phyloP scores from a whole-genome alignment of 805 yeast genomes.

The Sungouiozyma intestinalis region DNA sequence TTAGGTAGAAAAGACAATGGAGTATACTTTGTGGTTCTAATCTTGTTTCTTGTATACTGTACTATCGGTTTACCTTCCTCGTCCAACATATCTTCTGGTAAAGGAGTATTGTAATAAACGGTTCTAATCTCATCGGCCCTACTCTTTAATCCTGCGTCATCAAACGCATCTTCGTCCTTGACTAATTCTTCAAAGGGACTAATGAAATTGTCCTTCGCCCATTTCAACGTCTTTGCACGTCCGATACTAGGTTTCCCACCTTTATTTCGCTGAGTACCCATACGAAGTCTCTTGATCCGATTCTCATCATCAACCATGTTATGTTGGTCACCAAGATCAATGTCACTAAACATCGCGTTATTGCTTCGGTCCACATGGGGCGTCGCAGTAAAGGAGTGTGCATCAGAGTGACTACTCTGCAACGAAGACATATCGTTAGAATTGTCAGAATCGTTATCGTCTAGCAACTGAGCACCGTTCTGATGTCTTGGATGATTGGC shows the following conservation, averaged over 20 bases:
- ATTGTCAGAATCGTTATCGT: constrained; percentile 2
- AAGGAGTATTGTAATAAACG: constrained; percentile 46
- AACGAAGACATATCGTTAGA: constrained; percentile 6
- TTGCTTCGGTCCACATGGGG: constrained; percentile 15
- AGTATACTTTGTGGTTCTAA: constrained; percentile 91
- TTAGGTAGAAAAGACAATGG: constrained; percentile 84
- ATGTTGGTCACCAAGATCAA: constrained; percentile 13
- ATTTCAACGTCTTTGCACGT: constrained; percentile 51
- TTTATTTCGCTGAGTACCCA: constrained; percentile 83
- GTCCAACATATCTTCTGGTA: constrained; percentile 50
- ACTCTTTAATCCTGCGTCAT: constrained; percentile 30
- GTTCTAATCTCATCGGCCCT: constrained; percentile 37
- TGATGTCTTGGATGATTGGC: neutral
- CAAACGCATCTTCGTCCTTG: constrained; percentile 19
- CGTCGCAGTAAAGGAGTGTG: constrained; percentile 21
- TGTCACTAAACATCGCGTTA: constrained; percentile 19
- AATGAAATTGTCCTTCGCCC: constrained; percentile 32
- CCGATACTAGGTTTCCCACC: constrained; percentile 55
- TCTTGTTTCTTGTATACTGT: constrained; percentile 76
- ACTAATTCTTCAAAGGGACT: constrained; percentile 25
- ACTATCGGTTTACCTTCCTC: constrained; percentile 50
- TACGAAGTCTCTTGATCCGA: constrained; percentile 64
- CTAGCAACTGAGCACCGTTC: constrained; percentile 1
- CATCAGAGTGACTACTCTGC: constrained; percentile 14
- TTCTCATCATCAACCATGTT: constrained; percentile 7